Evolutionary conservation across 2,329 filamentous ascomycete species (phyloP), one percentile per base, ranked within the genome.

Genomic region (Rhytidhysteron rufulum): DNA sequence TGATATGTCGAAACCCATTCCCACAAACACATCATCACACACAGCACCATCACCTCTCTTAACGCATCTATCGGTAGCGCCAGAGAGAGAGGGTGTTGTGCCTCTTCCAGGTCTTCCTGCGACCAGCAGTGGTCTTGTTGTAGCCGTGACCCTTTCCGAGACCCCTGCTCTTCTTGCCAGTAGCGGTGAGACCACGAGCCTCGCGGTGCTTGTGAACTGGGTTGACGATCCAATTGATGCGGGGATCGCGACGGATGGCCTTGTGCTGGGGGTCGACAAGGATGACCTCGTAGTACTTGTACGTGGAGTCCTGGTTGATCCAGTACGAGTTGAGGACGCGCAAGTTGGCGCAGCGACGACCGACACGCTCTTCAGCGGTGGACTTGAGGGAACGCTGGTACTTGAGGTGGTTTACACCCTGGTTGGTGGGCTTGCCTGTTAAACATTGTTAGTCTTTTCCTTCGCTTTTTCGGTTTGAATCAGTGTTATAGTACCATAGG

Each of bases 171-270:
- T 94, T 94, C 90, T 98, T 98, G 84, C 93, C 93, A 58, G 91
- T 97, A 66, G 91, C 85, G 62, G 93, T 98, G 63, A 98, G 88
- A 67, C 93, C 94, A 74, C 93, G 90, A 66, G 82, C 77, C 82
- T 98, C 93, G 79, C 93, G 93, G 85, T 97, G 93, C 90, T 98
- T 98, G 88, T 98, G 93, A 67, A 98, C 94, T 62, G 93, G 86
- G 79, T 94, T 94, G 78, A 91, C 88, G 82, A 98, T 98, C 93
- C 93, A 98, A 88, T 95, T 98, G 87, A 98, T 97, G 77, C 93
- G 90, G 67, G 93, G 79, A 74, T 98, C 93, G 70, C 86, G 88
- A 75, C 93, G 93, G 82, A 98, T 98, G 69, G 93, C 93, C 84
- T 97, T 97, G 88, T 98, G 93, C 80, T 94, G 87, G 72, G 93